Percentiles rank a stretch among this genome's conserved stretches.
Conservation (phyloP, 805 yeast species). For the Saccharomycopsis fibuligera region DNA sequence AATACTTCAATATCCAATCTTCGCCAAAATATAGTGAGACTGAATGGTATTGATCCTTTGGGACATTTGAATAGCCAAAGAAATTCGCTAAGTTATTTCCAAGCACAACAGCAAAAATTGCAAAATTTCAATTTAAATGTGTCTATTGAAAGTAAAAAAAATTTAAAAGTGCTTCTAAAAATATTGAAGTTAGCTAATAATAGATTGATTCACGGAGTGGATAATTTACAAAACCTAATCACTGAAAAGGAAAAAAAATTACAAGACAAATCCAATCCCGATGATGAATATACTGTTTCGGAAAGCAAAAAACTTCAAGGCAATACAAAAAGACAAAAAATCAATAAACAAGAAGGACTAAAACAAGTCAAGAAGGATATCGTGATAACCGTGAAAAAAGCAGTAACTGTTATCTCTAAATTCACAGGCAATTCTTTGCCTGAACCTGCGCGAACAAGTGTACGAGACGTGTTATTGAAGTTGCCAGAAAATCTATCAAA, state of each 20-base stretch:
- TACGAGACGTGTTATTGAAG: conserved; percentile 68
- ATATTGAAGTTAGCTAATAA: conserved; percentile 75
- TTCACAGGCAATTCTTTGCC: conserved; percentile 73
- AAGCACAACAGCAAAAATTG: conserved; percentile 17
- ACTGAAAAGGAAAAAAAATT: conserved; percentile 36
- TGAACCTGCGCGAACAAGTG: conserved; percentile 72
- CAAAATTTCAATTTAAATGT: conserved; percentile 28
- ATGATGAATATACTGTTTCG: conserved; percentile 25
- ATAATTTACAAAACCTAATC: conserved; percentile 51
- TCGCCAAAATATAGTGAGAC: background rate
- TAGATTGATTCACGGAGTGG: conserved; percentile 63
- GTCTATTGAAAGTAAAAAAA: conserved; percentile 66
- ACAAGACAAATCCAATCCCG: conserved; percentile 23
- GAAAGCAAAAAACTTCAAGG: conserved; percentile 25
- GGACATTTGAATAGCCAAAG: no score
- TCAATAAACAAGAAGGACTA: conserved; percentile 19
- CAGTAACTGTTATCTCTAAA: conserved; percentile 77
- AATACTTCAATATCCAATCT: conserved; percentile 8
- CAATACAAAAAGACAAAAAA: background rate
- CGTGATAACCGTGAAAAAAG: conserved; percentile 81
- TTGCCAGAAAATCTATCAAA: conserved; percentile 70
- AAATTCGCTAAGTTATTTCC: conserved; percentile 6
- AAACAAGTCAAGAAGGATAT: conserved; percentile 69
- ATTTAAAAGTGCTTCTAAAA: conserved; percentile 73
- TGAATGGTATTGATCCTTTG: no score